A percentile compares a stretch with the other conserved stretches of the same genome.
phyloP scores from a whole-genome alignment of 192 early-diverging fungal genomes.

The Coemansia nantahalensis region DNA sequence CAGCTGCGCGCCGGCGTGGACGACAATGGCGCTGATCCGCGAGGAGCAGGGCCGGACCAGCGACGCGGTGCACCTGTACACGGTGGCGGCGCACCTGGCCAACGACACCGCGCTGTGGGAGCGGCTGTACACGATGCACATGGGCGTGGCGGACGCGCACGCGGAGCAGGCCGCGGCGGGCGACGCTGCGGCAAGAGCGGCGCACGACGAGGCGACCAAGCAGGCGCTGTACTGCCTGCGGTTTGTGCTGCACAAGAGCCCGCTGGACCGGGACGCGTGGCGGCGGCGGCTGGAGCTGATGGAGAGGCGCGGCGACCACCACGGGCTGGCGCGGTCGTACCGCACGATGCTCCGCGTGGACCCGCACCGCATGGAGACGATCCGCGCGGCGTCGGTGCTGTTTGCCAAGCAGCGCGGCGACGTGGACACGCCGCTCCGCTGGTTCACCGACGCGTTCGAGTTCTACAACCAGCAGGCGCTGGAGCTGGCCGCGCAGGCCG shows the following conservation, averaged over 20 bases:
- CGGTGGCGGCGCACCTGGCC: conserved; percentile 89
- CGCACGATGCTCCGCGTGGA: conserved; percentile 54
- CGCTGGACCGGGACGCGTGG: conserved; percentile 63
- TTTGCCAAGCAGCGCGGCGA: conserved; percentile 50
- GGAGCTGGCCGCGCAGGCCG: conserved; percentile 56
- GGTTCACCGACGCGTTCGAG: conserved; percentile 33
- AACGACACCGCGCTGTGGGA: conserved; percentile 80
- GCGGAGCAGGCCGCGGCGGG: conserved; percentile 12
- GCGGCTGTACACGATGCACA: conserved; percentile 70
- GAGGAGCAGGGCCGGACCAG: conserved; percentile 75
- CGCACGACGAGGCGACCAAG: conserved; percentile 57
- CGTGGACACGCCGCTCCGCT: conserved; percentile 32
- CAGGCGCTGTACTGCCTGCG: conserved; percentile 85
- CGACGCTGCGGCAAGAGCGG: no score
- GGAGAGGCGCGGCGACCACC: conserved; percentile 51
- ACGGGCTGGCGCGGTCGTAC: conserved; percentile 60
- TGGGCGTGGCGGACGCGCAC: conserved; percentile 39
- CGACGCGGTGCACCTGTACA: conserved; percentile 73
- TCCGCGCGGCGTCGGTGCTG: conserved; percentile 61
- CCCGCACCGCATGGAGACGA: conserved; percentile 67
- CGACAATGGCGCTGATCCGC: conserved; percentile 83
- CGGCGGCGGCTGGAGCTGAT: conserved; percentile 68
- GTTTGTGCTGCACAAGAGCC: conserved; percentile 64
- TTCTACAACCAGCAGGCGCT: conserved; percentile 62
- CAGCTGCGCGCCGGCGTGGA: conserved; percentile 79